Evolutionary conservation across 306 rosid genomes (phyloP), one percentile per base, ranked within the genome.

Genomic region (Rubus idaeus): DNA sequence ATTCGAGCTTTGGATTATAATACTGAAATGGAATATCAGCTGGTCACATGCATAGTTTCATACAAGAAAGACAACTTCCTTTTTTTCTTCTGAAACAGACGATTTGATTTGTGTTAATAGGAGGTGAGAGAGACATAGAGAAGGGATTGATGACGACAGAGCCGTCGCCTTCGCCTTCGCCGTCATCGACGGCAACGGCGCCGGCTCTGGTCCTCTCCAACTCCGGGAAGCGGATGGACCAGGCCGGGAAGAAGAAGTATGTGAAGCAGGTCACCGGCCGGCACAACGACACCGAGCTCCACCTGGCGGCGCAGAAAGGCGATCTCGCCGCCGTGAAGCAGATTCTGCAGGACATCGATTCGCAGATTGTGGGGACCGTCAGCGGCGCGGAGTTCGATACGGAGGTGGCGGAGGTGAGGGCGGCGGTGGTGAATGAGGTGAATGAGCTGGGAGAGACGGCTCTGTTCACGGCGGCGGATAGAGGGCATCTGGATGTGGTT

Each of bases 191-290:
- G 8, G 64, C 88, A 0, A 55, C 96, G 80, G 96, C 98, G 49
- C 99, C 99, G 77, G 99, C 99, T 2, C 79, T 96, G 57, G 99
- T 96, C 0, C 77, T 96, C 2, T 96, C 99, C 47, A 96, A 92
- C 81, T 96, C 99, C 17, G 97, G 98, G 17, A 96, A 96, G 91
- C 73, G 98, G 77, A 96, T 96, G 44, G 99, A 96, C 68, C 97
- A 92, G 75, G 96, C 97, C 0, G 98, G 99, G 68, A 93, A 80
- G 91, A 96, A 96, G 90, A 96, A 91, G 87, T 96, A 96, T 66
- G 98, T 96, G 86, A 96, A 92, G 86, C 99, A 96, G 64, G 99
- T 96, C 76, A 96, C 99, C 3, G 99, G 99, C 26, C 85, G 99
- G 69, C 96, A 91, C 84, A 96, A 92, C 86, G 99, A 92, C 71